These are phyloP conservation scores for Trametes villosa DNA, from an alignment of 768 basidiomycete genomes.

Conservation along the genomic window DNA sequence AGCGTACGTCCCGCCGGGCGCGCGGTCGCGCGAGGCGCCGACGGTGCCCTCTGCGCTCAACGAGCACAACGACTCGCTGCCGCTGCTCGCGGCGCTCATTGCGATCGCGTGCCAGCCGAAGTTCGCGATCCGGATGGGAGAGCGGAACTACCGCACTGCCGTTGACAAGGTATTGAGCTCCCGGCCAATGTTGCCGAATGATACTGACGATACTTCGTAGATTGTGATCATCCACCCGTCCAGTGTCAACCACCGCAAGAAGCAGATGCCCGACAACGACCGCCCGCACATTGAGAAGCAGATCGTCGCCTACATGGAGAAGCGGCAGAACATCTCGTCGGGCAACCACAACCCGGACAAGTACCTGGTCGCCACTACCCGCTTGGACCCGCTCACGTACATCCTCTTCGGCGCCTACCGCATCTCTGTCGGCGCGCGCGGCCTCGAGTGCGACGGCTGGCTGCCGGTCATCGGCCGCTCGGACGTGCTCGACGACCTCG, in stretches of 20 bases:
- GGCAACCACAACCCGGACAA: slow-evolving; percentile 58
- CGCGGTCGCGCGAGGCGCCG: slow-evolving; percentile 37
- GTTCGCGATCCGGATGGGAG: slow-evolving; percentile 79
- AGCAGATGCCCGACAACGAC: slow-evolving; percentile 41
- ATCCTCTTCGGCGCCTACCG: slow-evolving; percentile 89
- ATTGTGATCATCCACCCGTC: slow-evolving; percentile 79
- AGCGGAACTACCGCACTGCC: slow-evolving; percentile 70
- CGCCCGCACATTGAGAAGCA: slow-evolving; percentile 52
- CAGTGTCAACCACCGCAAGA: slow-evolving; percentile 81
- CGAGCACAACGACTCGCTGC: slow-evolving; percentile 69
- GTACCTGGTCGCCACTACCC: slow-evolving; percentile 79
- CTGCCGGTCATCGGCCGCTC: slow-evolving; percentile 73
- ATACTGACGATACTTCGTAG: slow-evolving; percentile 43
- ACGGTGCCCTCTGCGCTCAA: slow-evolving; percentile 71
- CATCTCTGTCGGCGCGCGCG: slow-evolving; percentile 67
- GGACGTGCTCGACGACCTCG: slow-evolving; percentile 80
- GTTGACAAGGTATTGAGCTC: slow-evolving; percentile 73
- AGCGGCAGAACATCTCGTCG: slow-evolving; percentile 72
- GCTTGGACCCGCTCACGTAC: slow-evolving; percentile 86
- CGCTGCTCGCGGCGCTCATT: slow-evolving; percentile 82
- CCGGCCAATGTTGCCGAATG: background rate
- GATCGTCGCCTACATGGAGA: slow-evolving; percentile 82
- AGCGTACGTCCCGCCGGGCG: slow-evolving; percentile 28
- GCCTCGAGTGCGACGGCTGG: slow-evolving; percentile 91
- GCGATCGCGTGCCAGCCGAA: slow-evolving; percentile 88